These are phyloP conservation scores for Cladosporium sp. DNA, from an alignment of 2,329 filamentous ascomycete genomes.

Conservation along the genomic window DNA sequence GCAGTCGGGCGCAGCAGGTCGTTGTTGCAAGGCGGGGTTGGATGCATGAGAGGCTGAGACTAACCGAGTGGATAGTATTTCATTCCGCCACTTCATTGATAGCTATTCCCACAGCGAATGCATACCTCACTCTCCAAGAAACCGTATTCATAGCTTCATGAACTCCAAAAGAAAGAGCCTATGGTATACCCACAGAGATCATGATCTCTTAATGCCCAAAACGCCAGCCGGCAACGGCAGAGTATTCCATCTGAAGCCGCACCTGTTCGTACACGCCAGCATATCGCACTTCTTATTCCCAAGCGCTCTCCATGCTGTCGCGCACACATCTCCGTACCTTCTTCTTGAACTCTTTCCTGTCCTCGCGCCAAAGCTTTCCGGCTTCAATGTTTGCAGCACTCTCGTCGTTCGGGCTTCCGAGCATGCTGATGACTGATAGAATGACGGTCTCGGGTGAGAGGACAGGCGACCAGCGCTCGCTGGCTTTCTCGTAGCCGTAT, in stretches of 20 bases:
- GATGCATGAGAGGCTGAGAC: no score
- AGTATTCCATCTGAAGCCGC: not conserved
- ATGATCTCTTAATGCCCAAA: not conserved
- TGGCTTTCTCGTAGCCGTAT: conserved; percentile 85
- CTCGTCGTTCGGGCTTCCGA: conserved; percentile 91
- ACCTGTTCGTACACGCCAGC: not conserved
- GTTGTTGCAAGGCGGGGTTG: no score
- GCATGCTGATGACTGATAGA: conserved; percentile 84
- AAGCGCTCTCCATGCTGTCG: conserved; percentile 64
- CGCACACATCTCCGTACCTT: conserved; percentile 73
- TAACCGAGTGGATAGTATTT: no score
- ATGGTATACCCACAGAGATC: not conserved
- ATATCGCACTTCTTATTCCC: conserved; percentile 23
- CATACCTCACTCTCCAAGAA: not conserved
- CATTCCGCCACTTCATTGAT: no score
- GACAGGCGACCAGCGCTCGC: conserved; percentile 90
- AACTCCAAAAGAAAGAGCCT: not conserved
- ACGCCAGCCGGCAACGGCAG: not conserved
- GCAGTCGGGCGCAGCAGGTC: no score
- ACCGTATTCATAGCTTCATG: not conserved
- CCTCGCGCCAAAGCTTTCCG: conserved; percentile 79
- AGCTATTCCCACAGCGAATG: not conserved
- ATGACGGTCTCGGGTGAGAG: conserved; percentile 94
- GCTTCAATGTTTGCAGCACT: conserved; percentile 94
- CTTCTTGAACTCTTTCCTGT: conserved; percentile 72